A percentile compares a stretch with the other conserved stretches of the same genome.
These are phyloP conservation scores for Coniella lustricola DNA, from an alignment of 2,329 filamentous ascomycete genomes.

Conservation along the genomic window DNA sequence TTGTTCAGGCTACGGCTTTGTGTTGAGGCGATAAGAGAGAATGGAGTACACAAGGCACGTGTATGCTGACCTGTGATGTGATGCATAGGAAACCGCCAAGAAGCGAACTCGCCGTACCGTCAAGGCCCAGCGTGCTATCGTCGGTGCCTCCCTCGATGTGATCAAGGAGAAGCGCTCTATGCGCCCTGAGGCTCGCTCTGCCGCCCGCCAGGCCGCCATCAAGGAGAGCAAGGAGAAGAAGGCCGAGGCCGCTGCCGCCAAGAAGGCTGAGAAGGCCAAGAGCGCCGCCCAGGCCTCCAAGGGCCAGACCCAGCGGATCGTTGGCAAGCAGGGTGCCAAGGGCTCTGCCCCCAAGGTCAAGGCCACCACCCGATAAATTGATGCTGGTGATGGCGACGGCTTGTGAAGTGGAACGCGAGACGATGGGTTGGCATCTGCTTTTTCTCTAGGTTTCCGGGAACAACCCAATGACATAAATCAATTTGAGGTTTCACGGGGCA, in stretches of 20 bases:
- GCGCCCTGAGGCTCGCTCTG: slow-evolving; percentile 91
- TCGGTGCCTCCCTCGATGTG: slow-evolving; percentile 97
- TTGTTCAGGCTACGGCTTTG: neutral
- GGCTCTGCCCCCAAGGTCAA: slow-evolving; percentile 79
- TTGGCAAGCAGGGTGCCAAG: slow-evolving; percentile 97
- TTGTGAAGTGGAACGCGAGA: neutral
- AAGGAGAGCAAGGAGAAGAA: slow-evolving; percentile 99
- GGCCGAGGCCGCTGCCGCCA: slow-evolving; percentile 73
- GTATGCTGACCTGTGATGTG: slow-evolving; percentile 30
- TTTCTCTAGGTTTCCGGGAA: slow-evolving; percentile 6
- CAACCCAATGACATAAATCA: slow-evolving; percentile 4
- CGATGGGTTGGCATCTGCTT: slow-evolving; percentile 4
- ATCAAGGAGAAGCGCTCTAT: slow-evolving; percentile 97
- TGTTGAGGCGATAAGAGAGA: neutral
- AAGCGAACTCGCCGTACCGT: slow-evolving; percentile 97
- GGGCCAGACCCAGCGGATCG: slow-evolving; percentile 72
- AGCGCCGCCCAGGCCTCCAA: slow-evolving; percentile 64
- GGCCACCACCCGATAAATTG: slow-evolving; percentile 73
- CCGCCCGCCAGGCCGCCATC: slow-evolving; percentile 83
- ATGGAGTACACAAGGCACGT: slow-evolving; percentile 5
- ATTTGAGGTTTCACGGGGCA: slow-evolving; percentile 15
- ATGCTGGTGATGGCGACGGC: neutral
- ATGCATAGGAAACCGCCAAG: slow-evolving; percentile 91
- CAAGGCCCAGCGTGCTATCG: slow-evolving; percentile 98
- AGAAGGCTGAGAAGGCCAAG: slow-evolving; percentile 99